Evolutionary conservation across 2,329 filamentous ascomycete species (phyloP), one percentile per base, ranked within the genome.

Genomic region (Nothophaeocryptopus gaeumannii): DNA sequence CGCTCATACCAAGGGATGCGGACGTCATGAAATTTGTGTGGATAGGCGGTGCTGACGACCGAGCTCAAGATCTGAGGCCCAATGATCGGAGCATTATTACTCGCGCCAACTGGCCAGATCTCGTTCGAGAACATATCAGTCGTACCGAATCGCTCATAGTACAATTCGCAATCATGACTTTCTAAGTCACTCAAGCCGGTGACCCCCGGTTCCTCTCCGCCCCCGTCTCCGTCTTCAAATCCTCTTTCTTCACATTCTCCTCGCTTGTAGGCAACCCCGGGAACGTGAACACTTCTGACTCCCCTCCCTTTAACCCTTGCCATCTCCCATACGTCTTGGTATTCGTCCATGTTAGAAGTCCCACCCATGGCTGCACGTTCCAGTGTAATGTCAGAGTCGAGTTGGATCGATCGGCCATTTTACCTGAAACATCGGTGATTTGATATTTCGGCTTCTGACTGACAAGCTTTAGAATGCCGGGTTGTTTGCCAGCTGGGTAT

Each of bases 281-380:
- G 42, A 57, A 92, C 74, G 14, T 69, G 64, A 91, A 90, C 26
- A 66, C 66, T 58, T 81, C 76, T 65, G 83, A 88, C 58, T 78
- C 66, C n/a, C 85, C 86, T 5, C 81, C 83, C 60, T 76, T 74
- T 54, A 90, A 63, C 46, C 74, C 76, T 72, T 83, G 78, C 88
- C 88, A 91, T 42, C 73, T 68, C 8, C 80, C 80, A 48, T 58
- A 51, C 57, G 70, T 68, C 51, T 62, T 50, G 62, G 61, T 67
- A 47, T 74, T 73, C 31, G 67, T 85, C 93, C 93, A 99, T 36
- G 86, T 86, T 69, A 97, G 72, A 45, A 86, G 72, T 11, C 93
- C 93, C 9, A 99, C 89, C 89, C 92, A 97, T 30, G 93, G 93
- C 77, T 99, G 93, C 53, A 97, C 87, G 72, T 97, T 97, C 83